Evolutionary conservation across 1,139 yeast genomes (phyloP).

Genomic region (Debaryomyces robertsiae): DNA sequence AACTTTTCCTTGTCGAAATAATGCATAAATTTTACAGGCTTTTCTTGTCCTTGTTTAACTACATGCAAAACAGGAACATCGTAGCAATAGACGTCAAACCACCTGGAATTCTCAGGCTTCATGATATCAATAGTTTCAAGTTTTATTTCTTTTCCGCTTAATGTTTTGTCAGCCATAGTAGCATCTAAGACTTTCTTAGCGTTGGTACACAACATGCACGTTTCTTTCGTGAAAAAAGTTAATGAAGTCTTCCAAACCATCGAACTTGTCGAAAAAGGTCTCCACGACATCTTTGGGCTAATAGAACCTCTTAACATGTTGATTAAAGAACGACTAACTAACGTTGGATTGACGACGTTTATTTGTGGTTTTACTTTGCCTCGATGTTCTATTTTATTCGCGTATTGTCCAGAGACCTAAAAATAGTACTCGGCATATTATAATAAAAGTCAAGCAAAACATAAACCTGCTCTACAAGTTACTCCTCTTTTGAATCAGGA

Average conservation of each 20-base stretch:
- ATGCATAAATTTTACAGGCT: slow-evolving; percentile 75
- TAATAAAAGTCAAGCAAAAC: background rate
- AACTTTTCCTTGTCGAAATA: slow-evolving; percentile 62
- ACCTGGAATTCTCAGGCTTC: slow-evolving; percentile 62
- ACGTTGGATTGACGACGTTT: too few relatives aligned
- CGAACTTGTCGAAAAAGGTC: background rate
- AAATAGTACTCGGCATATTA: background rate
- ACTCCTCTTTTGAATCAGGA: too few relatives aligned
- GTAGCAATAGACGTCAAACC: slow-evolving; percentile 84
- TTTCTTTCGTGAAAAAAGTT: slow-evolving; percentile 75
- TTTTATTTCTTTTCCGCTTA: slow-evolving; percentile 30
- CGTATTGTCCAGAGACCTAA: background rate
- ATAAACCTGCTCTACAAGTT: too few relatives aligned
- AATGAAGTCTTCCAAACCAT: slow-evolving; percentile 24
- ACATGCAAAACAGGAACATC: slow-evolving; percentile 90
- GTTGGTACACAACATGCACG: slow-evolving; percentile 76
- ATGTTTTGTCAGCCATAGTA: slow-evolving; percentile 34
- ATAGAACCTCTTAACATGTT: too few relatives aligned
- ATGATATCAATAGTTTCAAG: slow-evolving; percentile 66
- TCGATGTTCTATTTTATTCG: background rate
- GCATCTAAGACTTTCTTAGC: slow-evolving; percentile 59
- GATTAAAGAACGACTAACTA: too few relatives aligned
- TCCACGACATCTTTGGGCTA: too few relatives aligned
- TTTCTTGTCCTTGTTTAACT: slow-evolving; percentile 47
- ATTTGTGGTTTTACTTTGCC: background rate